Conservation (phyloP, 768 basidiomycete genomes). For the Lepiota brunneoincarnata region DNA sequence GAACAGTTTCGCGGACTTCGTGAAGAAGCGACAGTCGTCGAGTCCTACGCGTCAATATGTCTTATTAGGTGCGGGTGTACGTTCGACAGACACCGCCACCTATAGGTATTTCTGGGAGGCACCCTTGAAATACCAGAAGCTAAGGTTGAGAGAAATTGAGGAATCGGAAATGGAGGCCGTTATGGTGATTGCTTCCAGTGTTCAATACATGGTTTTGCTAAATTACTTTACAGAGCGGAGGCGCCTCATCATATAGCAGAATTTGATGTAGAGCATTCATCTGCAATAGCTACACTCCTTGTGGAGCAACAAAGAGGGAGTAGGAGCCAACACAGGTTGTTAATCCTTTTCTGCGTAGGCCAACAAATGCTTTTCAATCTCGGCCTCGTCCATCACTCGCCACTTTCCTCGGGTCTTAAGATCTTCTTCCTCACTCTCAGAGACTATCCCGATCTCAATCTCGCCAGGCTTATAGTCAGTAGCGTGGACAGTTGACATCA, state of each 20-base stretch:
- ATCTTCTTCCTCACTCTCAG: constrained; percentile 68
- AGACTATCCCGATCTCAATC: constrained; percentile 95
- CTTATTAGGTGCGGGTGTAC: constrained; percentile 3
- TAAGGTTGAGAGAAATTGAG: constrained; percentile 44
- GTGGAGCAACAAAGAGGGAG: constrained; percentile 5
- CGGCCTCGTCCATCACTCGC: constrained; percentile 74
- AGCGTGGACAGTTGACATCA: constrained; percentile 89
- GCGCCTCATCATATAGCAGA: constrained; percentile 62
- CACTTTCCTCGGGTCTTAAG: constrained; percentile 71
- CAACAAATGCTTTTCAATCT: constrained; percentile 76
- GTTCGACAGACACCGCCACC: constrained; percentile 1
- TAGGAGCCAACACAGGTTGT: constrained; percentile 3
- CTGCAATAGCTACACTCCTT: constrained; percentile 13
- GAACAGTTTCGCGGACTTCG: constrained; percentile 44
- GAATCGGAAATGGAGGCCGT: constrained; percentile 66
- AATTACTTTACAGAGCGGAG: constrained; percentile 52
- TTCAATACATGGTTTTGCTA: not conserved
- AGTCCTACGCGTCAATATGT: constrained; percentile 15
- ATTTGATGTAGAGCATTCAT: constrained; percentile 12
- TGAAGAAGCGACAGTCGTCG: constrained; percentile 32
- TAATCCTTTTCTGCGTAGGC: constrained; percentile 91
- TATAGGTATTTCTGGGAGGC: constrained; percentile 65
- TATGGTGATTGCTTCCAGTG: constrained; percentile 39
- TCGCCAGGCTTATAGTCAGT: constrained; percentile 96
- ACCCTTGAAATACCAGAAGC: constrained; percentile 56